Base-by-base conservation (phyloP, 2,329 filamentous ascomycete species). In the Colletotrichum orbiculare region DNA sequence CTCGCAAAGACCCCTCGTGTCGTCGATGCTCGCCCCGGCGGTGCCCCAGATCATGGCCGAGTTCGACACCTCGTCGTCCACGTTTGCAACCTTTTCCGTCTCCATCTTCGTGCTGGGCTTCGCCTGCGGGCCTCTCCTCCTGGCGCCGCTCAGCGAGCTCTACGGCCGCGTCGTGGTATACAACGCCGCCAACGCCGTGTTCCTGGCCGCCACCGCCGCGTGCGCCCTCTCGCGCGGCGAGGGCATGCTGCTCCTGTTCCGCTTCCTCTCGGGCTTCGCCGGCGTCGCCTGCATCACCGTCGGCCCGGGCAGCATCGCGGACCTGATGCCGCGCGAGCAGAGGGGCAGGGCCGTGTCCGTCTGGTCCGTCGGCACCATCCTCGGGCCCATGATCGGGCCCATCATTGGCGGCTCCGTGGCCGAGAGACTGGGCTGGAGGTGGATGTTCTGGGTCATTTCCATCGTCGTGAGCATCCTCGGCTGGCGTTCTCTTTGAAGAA, bases 11-110 rank as follows among this genome's bases (percentile, higher is more conserved):
- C 35, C 53, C 11, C 25, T 25, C 25, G 57, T 17, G 41, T 13
- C 39, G 77, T 78, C 82, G 13, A 91, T 91, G 78, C 90, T 93
- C 70, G 89, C 90, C 0, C 90, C 90, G 0, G 89, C 85, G 25
- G 25, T 25, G 25, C 25, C 86, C 0, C 76, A 86, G 4, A 78
- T 93, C 0, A 85, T 91, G 81, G 54, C 70, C 4, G 88, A 91
- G 25, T 92, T 93, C 72, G 58, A 81, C 33, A 83, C 80, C 6
- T 78, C 74, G 34, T 86, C 25, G 60, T 71, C 74, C 8, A 75
- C 83, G 46, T 78, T 92, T 2, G 84, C 83, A 0, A 83, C 87
- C 0, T 89, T 93, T 52, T 87, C 90, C 60, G 87, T 92, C 1
- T 90, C 88, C 15, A 55, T 64, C 25, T 60, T 50, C 41, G 50